A percentile compares a stretch with the other conserved stretches of the same genome.
Conservation (phyloP, 2,329 filamentous ascomycete genomes). For the Aspergillus pseudonomiae region DNA sequence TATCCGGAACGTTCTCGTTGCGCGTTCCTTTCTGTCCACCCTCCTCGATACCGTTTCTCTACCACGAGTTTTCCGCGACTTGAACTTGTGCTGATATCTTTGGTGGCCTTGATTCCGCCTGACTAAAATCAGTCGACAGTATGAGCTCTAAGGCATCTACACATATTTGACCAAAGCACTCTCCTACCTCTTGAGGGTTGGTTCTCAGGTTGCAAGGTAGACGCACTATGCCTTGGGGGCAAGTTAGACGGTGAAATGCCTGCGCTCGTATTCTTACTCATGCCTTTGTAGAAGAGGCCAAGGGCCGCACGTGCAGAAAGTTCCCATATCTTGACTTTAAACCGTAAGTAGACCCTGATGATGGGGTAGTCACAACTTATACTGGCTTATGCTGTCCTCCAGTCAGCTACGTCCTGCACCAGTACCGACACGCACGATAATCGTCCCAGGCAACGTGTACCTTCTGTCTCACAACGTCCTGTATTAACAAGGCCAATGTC, state of each 20-base stretch:
- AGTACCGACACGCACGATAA: no score
- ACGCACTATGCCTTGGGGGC: no score
- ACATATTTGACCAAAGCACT: not conserved
- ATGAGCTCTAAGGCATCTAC: not conserved
- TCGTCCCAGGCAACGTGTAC: not conserved
- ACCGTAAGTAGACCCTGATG: not conserved
- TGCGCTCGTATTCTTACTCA: no score
- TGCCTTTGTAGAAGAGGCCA: no score
- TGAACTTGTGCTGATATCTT: no score
- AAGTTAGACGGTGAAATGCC: no score
- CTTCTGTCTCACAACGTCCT: no score
- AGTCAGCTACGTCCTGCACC: not conserved
- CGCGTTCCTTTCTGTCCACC: not conserved
- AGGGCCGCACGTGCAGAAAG: not conserved
- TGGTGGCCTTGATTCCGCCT: no score
- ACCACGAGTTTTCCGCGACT: no score
- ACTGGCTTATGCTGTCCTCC: not conserved
- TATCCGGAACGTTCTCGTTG: not conserved
- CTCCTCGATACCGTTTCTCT: not conserved
- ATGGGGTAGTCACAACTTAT: not conserved
- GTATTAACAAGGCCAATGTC: no score
- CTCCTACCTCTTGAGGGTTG: accelerated
- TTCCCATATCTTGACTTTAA: not conserved
- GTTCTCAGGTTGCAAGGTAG: no score
- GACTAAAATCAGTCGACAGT: not conserved